phyloP scores from a whole-genome alignment of 2,329 filamentous ascomycete genomes.

The Helotiales sp. region DNA sequence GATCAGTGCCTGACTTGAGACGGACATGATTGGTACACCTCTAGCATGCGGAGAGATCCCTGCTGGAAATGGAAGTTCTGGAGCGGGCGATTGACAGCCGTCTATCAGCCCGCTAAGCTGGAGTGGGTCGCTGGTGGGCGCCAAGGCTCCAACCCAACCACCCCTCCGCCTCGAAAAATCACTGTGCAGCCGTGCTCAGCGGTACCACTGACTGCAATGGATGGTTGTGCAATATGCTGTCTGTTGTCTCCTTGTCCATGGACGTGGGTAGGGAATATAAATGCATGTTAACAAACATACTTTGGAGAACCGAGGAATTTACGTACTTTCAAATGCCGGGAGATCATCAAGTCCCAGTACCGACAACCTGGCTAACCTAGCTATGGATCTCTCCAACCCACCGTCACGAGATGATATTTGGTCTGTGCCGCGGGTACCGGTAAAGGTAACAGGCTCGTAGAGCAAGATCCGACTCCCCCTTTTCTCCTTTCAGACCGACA shows the following conservation, averaged over 20 bases:
- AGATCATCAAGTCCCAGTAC: conserved; percentile 1
- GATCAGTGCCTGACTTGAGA: not conserved
- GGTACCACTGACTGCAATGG: not conserved
- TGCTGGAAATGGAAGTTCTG: conserved; percentile 5
- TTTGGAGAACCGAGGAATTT: not conserved
- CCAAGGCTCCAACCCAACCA: not conserved
- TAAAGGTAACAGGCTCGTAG: not conserved
- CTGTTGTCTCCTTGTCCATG: not conserved
- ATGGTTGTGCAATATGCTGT: not conserved
- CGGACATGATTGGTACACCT: not conserved
- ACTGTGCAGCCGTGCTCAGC: not conserved
- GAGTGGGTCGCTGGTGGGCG: not conserved
- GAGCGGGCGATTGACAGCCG: conserved; percentile 1
- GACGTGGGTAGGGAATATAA: too few relatives aligned
- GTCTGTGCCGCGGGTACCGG: not conserved
- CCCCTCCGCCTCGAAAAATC: too few relatives aligned
- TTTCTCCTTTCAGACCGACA: not conserved
- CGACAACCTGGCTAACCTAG: not conserved
- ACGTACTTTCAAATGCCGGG: not conserved
- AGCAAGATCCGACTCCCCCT: not conserved
- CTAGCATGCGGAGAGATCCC: not conserved
- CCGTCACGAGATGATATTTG: not conserved
- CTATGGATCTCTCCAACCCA: conserved; percentile 1
- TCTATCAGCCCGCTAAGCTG: conserved; percentile 1
- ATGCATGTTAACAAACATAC: not conserved